Conservation (phyloP, 1,139 yeast genomes). For the Pichia sp. region DNA sequence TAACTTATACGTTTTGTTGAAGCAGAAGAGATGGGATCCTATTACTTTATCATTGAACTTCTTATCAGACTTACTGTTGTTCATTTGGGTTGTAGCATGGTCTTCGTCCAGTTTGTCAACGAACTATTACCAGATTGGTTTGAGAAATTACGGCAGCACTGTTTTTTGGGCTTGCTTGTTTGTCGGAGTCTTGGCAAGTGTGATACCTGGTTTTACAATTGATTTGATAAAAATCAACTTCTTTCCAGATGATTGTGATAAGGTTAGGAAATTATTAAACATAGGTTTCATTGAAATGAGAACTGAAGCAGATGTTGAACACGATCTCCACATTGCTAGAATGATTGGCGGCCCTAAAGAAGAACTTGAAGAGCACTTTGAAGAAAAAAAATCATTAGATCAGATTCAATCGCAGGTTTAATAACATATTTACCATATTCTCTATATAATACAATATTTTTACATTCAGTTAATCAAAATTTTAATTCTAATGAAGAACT, state of each 20-base stretch:
- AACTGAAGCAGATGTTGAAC: background rate
- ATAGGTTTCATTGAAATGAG: slow-evolving; percentile 34
- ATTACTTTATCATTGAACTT: slow-evolving; percentile 39
- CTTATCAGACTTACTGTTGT: slow-evolving; percentile 43
- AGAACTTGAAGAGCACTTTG: background rate
- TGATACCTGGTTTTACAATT: slow-evolving; percentile 44
- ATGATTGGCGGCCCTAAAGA: slow-evolving; percentile 4
- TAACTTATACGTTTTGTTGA: slow-evolving; percentile 44
- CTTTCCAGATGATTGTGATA: slow-evolving; percentile 46
- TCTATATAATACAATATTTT: no score
- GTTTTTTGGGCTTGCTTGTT: slow-evolving; percentile 43
- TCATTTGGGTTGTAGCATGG: slow-evolving; percentile 60
- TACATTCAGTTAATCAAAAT: no score
- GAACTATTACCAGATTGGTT: slow-evolving; percentile 49
- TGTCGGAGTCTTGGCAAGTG: slow-evolving; percentile 37
- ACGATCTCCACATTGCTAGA: slow-evolving; percentile 4
- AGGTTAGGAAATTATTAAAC: slow-evolving; percentile 41
- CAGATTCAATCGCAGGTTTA: background rate
- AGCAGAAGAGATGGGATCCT: slow-evolving; percentile 59
- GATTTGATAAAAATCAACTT: slow-evolving; percentile 41
- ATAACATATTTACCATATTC: no score
- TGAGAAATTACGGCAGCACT: slow-evolving; percentile 44
- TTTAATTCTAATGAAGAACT: no score
- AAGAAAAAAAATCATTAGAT: background rate
- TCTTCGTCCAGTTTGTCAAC: slow-evolving; percentile 32